phyloP scores from a whole-genome alignment of 75 land plant species.

The Cupressus sempervirens region DNA sequence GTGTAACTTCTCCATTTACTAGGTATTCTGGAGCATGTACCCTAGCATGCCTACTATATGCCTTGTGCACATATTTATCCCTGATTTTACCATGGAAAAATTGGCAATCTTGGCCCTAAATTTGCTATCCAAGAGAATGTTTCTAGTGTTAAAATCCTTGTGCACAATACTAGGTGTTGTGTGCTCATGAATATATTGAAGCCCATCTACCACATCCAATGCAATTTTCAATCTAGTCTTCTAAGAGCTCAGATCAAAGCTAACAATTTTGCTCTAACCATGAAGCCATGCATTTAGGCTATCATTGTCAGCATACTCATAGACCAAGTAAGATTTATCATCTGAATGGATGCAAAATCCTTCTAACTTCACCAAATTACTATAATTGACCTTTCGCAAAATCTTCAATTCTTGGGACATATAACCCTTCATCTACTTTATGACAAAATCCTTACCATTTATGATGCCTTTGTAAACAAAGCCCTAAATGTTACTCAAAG shows the following conservation, averaged over 20 bases:
- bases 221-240: slow-evolving; percentile 67
- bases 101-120: slow-evolving; percentile 91
- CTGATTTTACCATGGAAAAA: slow-evolving; percentile 79
- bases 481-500: slow-evolving; percentile 49
- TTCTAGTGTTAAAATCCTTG: slow-evolving; percentile 63
- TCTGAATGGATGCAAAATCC: slow-evolving; percentile 32
- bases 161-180: slow-evolving; percentile 46
- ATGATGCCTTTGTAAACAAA: slow-evolving; percentile 68
- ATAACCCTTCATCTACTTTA: slow-evolving; percentile 43
- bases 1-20: slow-evolving; percentile 61
- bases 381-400: slow-evolving; percentile 54
- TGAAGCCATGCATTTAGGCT: slow-evolving; percentile 72
- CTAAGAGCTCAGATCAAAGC: slow-evolving; percentile 27
- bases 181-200: slow-evolving; percentile 95
- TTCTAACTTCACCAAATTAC: slow-evolving; percentile 54
- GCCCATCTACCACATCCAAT: slow-evolving; percentile 77
- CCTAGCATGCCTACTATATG: slow-evolving; percentile 87
- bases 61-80: slow-evolving; percentile 62
- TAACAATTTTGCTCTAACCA: slow-evolving; percentile 18
- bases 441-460: slow-evolving; percentile 19
- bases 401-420: slow-evolving; percentile 81
- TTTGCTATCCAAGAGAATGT: slow-evolving; percentile 70
- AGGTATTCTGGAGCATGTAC: slow-evolving; percentile 91
- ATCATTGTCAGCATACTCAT: slow-evolving; percentile 84
- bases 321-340: slow-evolving; percentile 66